Base-by-base conservation (phyloP, 2,329 filamentous ascomycete genomes). In the Alternaria sp. region DNA sequence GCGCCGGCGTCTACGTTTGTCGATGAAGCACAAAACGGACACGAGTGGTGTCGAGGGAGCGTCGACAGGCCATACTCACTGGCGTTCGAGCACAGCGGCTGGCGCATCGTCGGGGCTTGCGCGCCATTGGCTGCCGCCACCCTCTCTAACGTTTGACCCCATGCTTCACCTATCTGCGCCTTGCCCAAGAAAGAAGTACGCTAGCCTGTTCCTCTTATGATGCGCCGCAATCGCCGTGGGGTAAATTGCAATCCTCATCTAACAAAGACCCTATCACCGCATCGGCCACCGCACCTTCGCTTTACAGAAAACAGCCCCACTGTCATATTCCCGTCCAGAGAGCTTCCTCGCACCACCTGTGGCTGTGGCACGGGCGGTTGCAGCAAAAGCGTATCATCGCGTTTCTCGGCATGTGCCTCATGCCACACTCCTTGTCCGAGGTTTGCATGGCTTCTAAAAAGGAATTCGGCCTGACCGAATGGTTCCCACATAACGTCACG, bases 391-490 rank as follows among this genome's bases (percentile, higher is more conserved):
- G 55, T 58, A 51, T 52, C 18, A 38, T 28, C 38, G 14, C 32
- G 51, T 43, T 18, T 47, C 47, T 51, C 53, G 44, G 51, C 39
- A 48, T 61, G 54, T 47, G 54, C 57, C 57, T 48, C 62, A 68
- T 70, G 73, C 65, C 68, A 65, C 71, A 65, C 63, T 69, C 62
- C 65, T 58, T 61, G 70, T 74, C 68, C 66, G 68, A 73, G 58
- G 63, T 63, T 47, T 55, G 62, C 64, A 63, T 42, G 44, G 18
- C 38, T 57, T 56, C 46, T 5, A 38, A 63, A 53, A 41, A 38
- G 54, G 44, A 30, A 32, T 7, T 49, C 11, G 44, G 14, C 22
- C 11, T 30, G 51, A 22, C 41, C 55, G 20, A 42, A 30, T 47
- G n/a, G 32, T 58, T 51, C 24, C 41, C 41, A 30, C 32, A 57